Conservation (phyloP, 2,329 filamentous ascomycete species). For the Fusarium domesticum region DNA sequence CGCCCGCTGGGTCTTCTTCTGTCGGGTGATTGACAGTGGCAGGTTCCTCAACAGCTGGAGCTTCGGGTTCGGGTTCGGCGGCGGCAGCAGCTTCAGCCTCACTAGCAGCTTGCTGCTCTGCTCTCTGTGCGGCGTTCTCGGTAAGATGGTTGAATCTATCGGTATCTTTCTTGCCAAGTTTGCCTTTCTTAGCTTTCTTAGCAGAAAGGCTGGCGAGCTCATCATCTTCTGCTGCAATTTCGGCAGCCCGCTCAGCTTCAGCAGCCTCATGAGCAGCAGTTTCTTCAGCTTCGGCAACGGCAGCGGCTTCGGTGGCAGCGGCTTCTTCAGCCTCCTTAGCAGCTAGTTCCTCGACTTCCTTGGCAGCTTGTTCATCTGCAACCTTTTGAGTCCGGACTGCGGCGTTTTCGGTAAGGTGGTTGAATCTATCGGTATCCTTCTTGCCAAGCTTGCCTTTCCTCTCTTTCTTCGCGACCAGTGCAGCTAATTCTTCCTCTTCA, state of each 20-base stretch:
- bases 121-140: slow-evolving; percentile 34
- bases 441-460: slow-evolving; percentile 47
- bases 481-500: slow-evolving; percentile 40
- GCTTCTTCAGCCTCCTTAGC: slow-evolving; percentile 11
- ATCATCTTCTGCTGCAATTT: slow-evolving; percentile 32
- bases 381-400: no score
- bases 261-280: slow-evolving; percentile 13
- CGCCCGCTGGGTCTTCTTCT: background rate
- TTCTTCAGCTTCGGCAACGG: slow-evolving; percentile 9
- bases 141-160: slow-evolving; percentile 42
- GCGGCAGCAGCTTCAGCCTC: background rate
- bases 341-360: slow-evolving; percentile 5
- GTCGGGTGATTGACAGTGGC: background rate
- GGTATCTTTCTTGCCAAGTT: slow-evolving; percentile 43
- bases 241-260: slow-evolving; percentile 10
- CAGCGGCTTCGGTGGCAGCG: slow-evolving; percentile 12
- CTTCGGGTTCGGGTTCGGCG: background rate
- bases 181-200: slow-evolving; percentile 51
- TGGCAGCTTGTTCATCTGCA: slow-evolving; percentile 33
- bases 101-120: slow-evolving; percentile 32
- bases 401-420: slow-evolving; percentile 35
- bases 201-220: slow-evolving; percentile 42
- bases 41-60: background rate
- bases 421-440: slow-evolving; percentile 45
- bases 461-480: slow-evolving; percentile 47